Base-by-base conservation (phyloP, 129 eudicot genomes). In the Tanacetum coccineum region DNA sequence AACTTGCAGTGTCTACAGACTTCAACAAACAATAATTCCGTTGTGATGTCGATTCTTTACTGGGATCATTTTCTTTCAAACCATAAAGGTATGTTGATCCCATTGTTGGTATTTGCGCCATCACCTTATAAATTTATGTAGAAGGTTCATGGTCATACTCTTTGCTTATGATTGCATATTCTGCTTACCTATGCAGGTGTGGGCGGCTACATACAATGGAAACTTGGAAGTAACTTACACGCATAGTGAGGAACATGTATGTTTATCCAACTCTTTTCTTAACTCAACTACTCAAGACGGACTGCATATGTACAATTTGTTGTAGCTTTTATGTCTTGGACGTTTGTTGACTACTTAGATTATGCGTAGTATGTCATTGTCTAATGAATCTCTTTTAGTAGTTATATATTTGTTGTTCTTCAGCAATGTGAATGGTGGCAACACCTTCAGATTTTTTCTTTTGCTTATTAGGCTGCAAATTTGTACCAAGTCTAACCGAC, bases 201-300 rank as follows among this genome's bases (percentile, higher is more conserved):
- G 97, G 97, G 96, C 79, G 55, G 88, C 94, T 45, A 85, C 88
- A 0, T 87, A 79, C 21, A 83, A 87, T 74, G 97, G 97, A 61
- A 85, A 83, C 75, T 68, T 91, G 87, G 96, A 91, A 80, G 97
- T 81, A 32, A 83, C 94, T 30, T 87, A 87, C 72, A 87, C 97
- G 0, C 96, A 91, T 71, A 81, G 46, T 0, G 97, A 85, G 62
- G 96, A 91, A 67, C 81, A 87, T 77, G 97, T 91, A 85, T 19
- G 97, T 70, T 51, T 3, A 46, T 42, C 9, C 3, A 52, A 70
- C 64, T 54, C 2, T n/a, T 45, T 40, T 47, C 21, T 59, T 55
- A 44, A n/a, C n/a, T n/a, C n/a, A n/a, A n/a, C n/a, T n/a, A 32
- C 6, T 64, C 12, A 50, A 30, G 14, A 48, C 15, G 18, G 52